Base-by-base conservation (phyloP, 1,139 yeast species). In the Petasospora rhodanensis region DNA sequence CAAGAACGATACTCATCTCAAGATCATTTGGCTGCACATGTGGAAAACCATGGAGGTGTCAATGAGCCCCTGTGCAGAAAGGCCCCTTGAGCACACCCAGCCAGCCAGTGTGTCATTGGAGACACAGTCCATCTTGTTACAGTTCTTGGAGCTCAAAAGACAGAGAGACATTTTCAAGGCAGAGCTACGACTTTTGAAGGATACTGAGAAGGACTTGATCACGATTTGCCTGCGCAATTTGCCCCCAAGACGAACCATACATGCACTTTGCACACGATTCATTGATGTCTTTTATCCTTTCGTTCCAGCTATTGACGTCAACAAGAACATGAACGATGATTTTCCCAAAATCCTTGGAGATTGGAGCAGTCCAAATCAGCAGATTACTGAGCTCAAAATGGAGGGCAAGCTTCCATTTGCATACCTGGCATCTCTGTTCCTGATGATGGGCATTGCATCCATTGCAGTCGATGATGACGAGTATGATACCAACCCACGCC, bases 221-320 rank as follows among this genome's bases (percentile, higher is more conserved):
- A 37, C 40, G 0, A 14, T 37, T 10, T 32, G 45, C 13, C 4
- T 37, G 10, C 18, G 56, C 14, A 56, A 61, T 2, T 46, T 73
- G 23, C 79, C 79, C 0, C 49, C 46, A 6, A 62, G 54, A 30
- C 59, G 55, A 27, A 61, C 58, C 2, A 43, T 68, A 2, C 66
- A 76, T 73, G 38, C 59, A 18, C 53, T 67, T 3, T 45, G 66
- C 12, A 52, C 62, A 14, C 49, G 73, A 20, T 73, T 61, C 72
- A 3, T 58, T 64, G 28, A 41, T 62, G 19, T 18, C 19, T 9
- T 18, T 18, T 18, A 20, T 73, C 61, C 72, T 3, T 58, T 64
- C 28, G 41, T 62, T 28, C 78, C 79, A 4, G 55, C 62, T 25
- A 21, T 73, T 14, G 77, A 73, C 40, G 70, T 73, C 43, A 47